Evolutionary conservation across 2,329 filamentous ascomycete genomes (phyloP).

Genomic region (Pseudogymnoascus sp.): DNA sequence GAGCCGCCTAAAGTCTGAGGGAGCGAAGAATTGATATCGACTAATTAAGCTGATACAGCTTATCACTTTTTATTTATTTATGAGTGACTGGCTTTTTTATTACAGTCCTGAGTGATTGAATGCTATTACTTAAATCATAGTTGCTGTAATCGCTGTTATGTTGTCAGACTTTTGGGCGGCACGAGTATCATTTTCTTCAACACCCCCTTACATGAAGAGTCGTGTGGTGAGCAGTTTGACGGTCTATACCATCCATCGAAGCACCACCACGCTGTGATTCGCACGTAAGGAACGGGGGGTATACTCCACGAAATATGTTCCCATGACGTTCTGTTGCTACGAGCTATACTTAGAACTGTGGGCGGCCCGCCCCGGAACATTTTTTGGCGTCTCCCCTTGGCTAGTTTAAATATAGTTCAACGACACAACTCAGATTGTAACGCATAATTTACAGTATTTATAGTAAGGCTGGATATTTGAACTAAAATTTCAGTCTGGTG

Average conservation of each 20-base stretch:
- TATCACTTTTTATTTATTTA: too few species aligned
- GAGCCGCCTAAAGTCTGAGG: too few species aligned
- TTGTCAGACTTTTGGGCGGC: too few species aligned
- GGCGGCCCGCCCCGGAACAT: not conserved
- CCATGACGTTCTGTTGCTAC: not conserved
- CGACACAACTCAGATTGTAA: not conserved
- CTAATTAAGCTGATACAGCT: too few species aligned
- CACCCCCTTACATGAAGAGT: not conserved
- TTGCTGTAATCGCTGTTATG: too few species aligned
- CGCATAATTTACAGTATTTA: not conserved
- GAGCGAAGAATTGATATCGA: too few species aligned
- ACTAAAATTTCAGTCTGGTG: conserved; percentile 22
- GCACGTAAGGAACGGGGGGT: not conserved
- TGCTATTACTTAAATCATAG: too few species aligned
- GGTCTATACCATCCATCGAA: not conserved
- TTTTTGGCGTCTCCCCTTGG: not conserved
- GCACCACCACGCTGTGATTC: not conserved
- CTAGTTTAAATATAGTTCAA: not conserved
- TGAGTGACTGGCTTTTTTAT: too few species aligned
- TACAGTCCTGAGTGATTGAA: too few species aligned
- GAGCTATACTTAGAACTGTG: not conserved
- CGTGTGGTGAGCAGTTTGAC: not conserved
- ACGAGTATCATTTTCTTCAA: not conserved
- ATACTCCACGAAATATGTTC: not conserved
- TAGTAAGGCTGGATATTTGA: not conserved